These are phyloP conservation scores for Crithidia fasciculata DNA, from an alignment of 208 protist genomes.

Conservation along the genomic window DNA sequence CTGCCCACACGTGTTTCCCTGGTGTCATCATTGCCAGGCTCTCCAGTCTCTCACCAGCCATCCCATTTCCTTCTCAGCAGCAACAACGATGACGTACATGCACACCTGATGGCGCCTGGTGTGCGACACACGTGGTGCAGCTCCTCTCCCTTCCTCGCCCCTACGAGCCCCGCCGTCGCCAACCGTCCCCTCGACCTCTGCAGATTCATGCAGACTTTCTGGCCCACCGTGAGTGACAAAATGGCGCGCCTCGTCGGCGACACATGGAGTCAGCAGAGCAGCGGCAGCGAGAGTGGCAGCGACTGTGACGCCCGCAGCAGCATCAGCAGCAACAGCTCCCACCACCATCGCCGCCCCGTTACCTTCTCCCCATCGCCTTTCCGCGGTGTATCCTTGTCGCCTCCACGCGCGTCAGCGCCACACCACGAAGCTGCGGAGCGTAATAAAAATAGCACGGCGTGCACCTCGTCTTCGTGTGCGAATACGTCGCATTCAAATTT, in stretches of 20 bases:
- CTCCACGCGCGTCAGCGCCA: neutral
- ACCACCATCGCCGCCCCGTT: neutral
- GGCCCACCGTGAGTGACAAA: constrained; percentile 32
- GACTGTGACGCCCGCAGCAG: neutral
- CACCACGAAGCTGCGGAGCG: neutral
- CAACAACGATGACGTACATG: neutral
- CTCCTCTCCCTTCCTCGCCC: constrained; percentile 5
- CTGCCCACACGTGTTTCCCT: neutral
- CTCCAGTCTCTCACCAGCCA: neutral
- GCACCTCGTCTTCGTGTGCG: neutral
- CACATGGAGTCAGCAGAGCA: constrained; percentile 27
- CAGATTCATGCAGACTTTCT: constrained; percentile 35
- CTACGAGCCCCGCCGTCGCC: neutral
- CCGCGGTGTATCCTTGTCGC: constrained; percentile 14
- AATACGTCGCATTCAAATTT: neutral
- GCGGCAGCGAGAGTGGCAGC: constrained; percentile 2
- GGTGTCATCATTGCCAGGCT: neutral
- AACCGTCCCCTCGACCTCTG: constrained; percentile 28
- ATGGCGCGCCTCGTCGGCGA: constrained; percentile 24
- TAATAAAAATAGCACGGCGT: no score
- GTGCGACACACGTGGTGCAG: constrained; percentile 27
- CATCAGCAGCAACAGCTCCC: neutral
- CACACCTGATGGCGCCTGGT: constrained; percentile 5
- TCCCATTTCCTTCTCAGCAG: neutral
- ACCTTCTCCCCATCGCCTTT: constrained; percentile 26